Evolutionary conservation across 1,139 yeast genomes (phyloP), one percentile per base, ranked within the genome.

Genomic region (Candida neerlandica): DNA sequence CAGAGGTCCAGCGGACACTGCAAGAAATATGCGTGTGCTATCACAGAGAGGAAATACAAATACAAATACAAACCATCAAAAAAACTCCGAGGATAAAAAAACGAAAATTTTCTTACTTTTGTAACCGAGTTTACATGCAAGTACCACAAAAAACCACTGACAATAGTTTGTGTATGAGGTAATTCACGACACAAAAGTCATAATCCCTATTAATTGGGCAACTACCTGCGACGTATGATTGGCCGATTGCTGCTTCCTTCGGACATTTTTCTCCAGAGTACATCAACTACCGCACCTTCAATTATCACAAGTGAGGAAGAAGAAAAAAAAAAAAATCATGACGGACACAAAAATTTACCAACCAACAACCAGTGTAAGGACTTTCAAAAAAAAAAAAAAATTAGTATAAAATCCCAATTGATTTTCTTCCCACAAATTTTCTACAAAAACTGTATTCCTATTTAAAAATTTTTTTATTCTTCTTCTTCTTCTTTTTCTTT

Each of bases 41-140:
- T 33, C 18, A 40, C 12, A 26, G 21, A 11, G 14, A 29, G 5
- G 30, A 4, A 29, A 29, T 15, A 26, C 18, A 6, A 29, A 41
- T 18, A 33, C 27, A 43, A 35, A 33, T n/a, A n/a, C n/a, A n/a
- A n/a, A n/a, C n/a, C n/a, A n/a, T n/a, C n/a, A 43, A 23, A 43
- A 43, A 43, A 43, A 43, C 45, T 43, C 45, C 45, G 45, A 43
- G 45, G 45, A 43, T 43, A 35, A 43, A 43, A n/a, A 35, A 15
- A 27, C 27, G 15, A 32, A 32, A 27, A 41, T 18, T 12, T 23
- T 14, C 14, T 34, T 10, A 18, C 7, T 27, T 26, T 34, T 43
- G 45, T 26, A 27, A 21, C 37, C 38, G 37, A 41, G 32, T 30
- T 18, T 12, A 12, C 12, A 40, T 14, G 27, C 14, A 18, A 30